phyloP scores from a whole-genome alignment of 352 stramenopile genomes.

The Phytopythium kandeliae region DNA sequence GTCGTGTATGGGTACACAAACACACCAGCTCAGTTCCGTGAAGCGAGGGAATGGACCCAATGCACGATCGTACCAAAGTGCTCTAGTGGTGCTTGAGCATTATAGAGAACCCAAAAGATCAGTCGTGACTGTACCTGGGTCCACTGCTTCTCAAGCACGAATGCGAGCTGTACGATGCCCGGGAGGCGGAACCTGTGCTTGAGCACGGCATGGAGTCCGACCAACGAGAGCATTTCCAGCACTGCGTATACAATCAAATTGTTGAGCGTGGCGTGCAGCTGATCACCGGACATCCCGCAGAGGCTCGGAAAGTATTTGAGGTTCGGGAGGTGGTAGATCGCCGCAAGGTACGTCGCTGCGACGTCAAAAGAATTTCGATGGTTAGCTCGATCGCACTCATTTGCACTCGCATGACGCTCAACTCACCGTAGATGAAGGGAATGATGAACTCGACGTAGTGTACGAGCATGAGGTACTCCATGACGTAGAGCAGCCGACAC shows the following conservation, averaged over 20 bases:
- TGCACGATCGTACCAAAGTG: conserved; percentile 14
- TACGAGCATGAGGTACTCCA: conserved; percentile 9
- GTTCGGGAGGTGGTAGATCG: conserved; percentile 23
- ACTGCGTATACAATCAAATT: conserved; percentile 20
- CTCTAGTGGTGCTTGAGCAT: conserved; percentile 14
- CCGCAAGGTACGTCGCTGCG: conserved; percentile 21
- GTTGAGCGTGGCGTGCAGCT: conserved; percentile 9
- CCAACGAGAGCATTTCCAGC: conserved; percentile 24
- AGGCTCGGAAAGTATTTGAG: conserved; percentile 15
- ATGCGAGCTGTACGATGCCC: conserved; percentile 18
- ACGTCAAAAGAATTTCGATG: not conserved
- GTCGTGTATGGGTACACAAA: not conserved
- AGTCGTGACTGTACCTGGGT: conserved; percentile 17
- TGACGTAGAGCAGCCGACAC: conserved; percentile 10
- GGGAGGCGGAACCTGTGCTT: conserved; percentile 15
- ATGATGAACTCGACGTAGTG: conserved; percentile 16
- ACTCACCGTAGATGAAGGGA: conserved; percentile 12
- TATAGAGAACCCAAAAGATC: conserved; percentile 29
- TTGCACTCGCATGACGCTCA: not conserved
- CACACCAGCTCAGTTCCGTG: not conserved
- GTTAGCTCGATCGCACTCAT: not conserved
- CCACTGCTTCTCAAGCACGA: conserved; percentile 22
- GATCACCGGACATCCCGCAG: conserved; percentile 8
- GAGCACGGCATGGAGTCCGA: conserved; percentile 14
- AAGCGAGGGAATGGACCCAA: not conserved